Evolutionary conservation across 2,329 filamentous ascomycete genomes (phyloP), one percentile per base, ranked within the genome.

Genomic region (Xylaria sp.): DNA sequence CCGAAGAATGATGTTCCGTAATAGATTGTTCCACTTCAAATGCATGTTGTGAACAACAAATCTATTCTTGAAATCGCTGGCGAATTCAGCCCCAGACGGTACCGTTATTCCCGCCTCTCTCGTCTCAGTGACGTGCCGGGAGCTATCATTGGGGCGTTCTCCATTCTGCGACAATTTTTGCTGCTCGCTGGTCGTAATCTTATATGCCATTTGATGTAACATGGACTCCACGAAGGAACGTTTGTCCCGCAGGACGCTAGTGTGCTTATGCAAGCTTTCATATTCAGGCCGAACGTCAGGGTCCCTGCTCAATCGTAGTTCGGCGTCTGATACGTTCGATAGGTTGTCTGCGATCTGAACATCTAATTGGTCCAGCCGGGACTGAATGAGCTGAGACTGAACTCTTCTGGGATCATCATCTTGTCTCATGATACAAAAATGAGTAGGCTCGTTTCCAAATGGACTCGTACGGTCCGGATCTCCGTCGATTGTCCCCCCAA

Each of bases 41-140:
- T 99, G 95, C 74, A 96, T 87, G 71, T 99, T 99, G 81, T 99
- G 95, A 55, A 99, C 91, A 70, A 98, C 94, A 80, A 99, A 99
- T 1, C 95, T 91, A 73, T 99, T 99, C 75, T 96, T 95, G 82
- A 97, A 99, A 74, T 98, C 94, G 76, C 91, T 97, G 51, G 92
- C 89, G 69, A 94, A 94, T 68, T 97, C 93, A 15, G 91, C 87
- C 3, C 89, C 86, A 0, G 89, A 86, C 2, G 89, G 87, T 1
- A 89, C 84, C 66, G 92, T 88, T 56, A 90, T 80, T 14, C 83
- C 84, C 19, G 83, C 84, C 40, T 85, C 83, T 52, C 88, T 86
- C n/a, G 82, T 80, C 35, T 80, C 79, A 12, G 79, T 75, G 5
- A 82, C 81, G 4, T 75, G 71, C 37, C 79, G 76, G 2, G 81